These are phyloP conservation scores for Heterobasidion parviporum DNA, from an alignment of 1,284 basidiomycete genomes.

Conservation along the genomic window DNA sequence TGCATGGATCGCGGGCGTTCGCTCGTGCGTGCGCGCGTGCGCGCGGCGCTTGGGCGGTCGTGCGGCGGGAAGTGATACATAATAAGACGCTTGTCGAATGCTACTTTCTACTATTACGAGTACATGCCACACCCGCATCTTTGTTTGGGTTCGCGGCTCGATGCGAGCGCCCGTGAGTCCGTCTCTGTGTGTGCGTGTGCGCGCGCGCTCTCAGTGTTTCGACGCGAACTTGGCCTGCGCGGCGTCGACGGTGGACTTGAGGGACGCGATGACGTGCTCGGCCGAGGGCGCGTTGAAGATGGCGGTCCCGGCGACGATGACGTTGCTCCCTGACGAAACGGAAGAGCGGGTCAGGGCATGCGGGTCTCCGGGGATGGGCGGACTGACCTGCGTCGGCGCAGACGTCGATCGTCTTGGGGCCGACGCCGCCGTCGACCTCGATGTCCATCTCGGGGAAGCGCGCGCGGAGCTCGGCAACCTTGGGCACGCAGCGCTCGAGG, in stretches of 20 bases:
- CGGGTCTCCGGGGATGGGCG: neutral
- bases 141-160: too few species aligned
- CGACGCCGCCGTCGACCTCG: conserved; percentile 95
- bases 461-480: conserved; percentile 85
- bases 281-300: conserved; percentile 84
- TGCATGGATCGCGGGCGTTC: too few species aligned
- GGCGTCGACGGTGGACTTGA: conserved; percentile 67
- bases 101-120: too few species aligned
- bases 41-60: too few species aligned
- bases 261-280: conserved; percentile 64
- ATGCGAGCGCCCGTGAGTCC: too few species aligned
- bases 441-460: conserved; percentile 93
- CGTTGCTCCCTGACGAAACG: conserved; percentile 75
- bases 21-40: too few species aligned
- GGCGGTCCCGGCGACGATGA: conserved; percentile 97
- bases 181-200: neutral
- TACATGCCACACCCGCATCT: too few species aligned
- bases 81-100: too few species aligned
- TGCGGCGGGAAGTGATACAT: too few species aligned
- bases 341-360: neutral
- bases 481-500: conserved; percentile 86
- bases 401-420: conserved; percentile 80
- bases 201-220: neutral
- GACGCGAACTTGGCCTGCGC: conserved; percentile 46
- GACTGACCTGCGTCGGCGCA: conserved; percentile 88